Conservation (phyloP, 371 early-diverging fungal genomes). For the Mortierella sp. region DNA sequence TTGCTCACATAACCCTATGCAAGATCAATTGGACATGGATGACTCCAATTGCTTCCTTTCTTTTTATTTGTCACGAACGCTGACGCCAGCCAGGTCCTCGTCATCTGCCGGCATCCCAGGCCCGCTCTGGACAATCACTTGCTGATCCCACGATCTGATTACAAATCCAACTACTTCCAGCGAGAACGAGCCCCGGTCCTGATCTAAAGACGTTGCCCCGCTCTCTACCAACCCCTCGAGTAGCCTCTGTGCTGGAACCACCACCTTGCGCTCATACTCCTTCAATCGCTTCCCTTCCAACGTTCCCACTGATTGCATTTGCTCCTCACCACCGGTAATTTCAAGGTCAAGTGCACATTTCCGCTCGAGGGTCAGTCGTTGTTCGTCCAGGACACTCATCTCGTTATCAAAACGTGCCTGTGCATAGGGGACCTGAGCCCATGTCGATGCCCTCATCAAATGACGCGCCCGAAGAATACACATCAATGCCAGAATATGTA, state of each 20-base stretch:
- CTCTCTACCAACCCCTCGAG: conserved; percentile 10
- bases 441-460: conserved; percentile 40
- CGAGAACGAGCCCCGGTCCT: not conserved
- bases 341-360: conserved; percentile 10
- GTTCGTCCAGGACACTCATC: conserved; percentile 19
- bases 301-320: not conserved
- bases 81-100: not conserved
- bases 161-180: conserved; percentile 32
- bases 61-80: conserved; percentile 29
- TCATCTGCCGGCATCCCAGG: conserved; percentile 3
- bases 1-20: too few relatives aligned
- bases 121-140: conserved; percentile 9
- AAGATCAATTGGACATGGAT: too few relatives aligned
- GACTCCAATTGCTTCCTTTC: not conserved
- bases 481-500: conserved; percentile 26
- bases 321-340: not conserved
- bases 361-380: conserved; percentile 1
- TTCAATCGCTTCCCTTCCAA: not conserved
- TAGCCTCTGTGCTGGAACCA: conserved; percentile 18
- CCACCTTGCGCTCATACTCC: conserved; percentile 31
- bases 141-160: conserved; percentile 39
- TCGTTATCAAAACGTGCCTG: conserved; percentile 32
- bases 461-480: conserved; percentile 39
- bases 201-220: not conserved
- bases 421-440: conserved; percentile 37